Evolutionary conservation across 257 asterid genomes (phyloP).

Genomic region (Rubia yunnanensis): DNA sequence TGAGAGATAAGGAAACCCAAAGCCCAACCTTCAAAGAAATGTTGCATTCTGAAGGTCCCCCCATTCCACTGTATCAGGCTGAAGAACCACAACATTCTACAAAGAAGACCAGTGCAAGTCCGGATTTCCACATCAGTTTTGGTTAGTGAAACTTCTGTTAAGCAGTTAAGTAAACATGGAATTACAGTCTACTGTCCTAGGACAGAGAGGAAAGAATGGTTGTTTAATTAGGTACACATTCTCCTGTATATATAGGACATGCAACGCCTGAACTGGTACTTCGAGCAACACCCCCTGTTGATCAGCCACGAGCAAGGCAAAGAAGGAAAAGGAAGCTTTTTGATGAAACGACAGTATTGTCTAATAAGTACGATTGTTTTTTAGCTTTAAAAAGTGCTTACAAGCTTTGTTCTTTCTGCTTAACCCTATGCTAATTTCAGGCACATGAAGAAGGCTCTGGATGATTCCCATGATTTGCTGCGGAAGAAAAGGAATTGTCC

Average conservation of each 20-base stretch:
- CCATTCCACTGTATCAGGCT: constrained; percentile 28
- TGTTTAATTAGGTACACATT: neutral
- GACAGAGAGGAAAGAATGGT: constrained; percentile 1
- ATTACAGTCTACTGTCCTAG: no score
- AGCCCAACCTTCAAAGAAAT: constrained; percentile 35
- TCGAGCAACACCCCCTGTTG: constrained; percentile 44
- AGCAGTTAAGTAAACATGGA: neutral
- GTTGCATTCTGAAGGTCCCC: constrained; percentile 26
- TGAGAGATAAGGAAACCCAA: constrained; percentile 26
- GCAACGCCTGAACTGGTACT: constrained; percentile 39
- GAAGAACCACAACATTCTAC: constrained; percentile 29
- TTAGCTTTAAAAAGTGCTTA: neutral
- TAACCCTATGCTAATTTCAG: constrained; percentile 28
- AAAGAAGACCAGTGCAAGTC: constrained; percentile 20
- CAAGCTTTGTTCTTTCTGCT: neutral
- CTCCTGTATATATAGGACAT: constrained; percentile 27
- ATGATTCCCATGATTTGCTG: constrained; percentile 26
- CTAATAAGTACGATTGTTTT: constrained; percentile 42
- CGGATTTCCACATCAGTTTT: constrained; percentile 24
- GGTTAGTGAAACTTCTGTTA: constrained; percentile 34
- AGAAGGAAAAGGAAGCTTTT: constrained; percentile 46
- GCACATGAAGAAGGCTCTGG: constrained; percentile 28
- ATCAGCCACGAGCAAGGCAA: constrained; percentile 32
- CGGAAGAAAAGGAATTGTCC: constrained; percentile 40
- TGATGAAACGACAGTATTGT: constrained; percentile 40